phyloP scores from a whole-genome alignment of 2,329 filamentous ascomycete genomes.

The Aspergillus sojae region DNA sequence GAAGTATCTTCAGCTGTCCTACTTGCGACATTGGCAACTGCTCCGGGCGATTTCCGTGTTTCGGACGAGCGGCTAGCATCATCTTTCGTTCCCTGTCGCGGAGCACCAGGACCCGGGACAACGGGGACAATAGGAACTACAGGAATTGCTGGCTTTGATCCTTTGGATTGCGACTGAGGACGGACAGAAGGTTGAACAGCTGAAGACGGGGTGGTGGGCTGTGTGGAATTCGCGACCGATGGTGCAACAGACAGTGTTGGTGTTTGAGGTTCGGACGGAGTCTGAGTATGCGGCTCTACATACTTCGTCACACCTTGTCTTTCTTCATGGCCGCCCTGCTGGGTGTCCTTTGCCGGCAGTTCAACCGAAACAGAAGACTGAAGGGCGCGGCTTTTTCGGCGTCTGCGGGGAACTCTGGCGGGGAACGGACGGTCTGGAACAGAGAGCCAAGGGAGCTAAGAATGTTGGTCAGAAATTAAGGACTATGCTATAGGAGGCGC shows the following conservation, averaged over 20 bases:
- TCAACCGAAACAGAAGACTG: slow-evolving; percentile 45
- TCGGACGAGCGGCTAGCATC: slow-evolving; percentile 36
- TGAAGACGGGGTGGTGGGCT: slow-evolving; percentile 60
- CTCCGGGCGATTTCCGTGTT: slow-evolving; percentile 34
- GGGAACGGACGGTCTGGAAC: slow-evolving; percentile 59
- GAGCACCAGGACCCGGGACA: slow-evolving; percentile 40
- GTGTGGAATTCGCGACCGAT: slow-evolving; percentile 59
- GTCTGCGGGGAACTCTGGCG: slow-evolving; percentile 50
- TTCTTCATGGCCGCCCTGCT: slow-evolving; percentile 26
- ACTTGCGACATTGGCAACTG: slow-evolving; percentile 6
- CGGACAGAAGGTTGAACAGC: slow-evolving; percentile 39
- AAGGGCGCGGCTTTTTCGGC: slow-evolving; percentile 44
- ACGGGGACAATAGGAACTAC: slow-evolving; percentile 55
- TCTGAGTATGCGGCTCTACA: slow-evolving; percentile 21
- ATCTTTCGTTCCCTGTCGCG: slow-evolving; percentile 41
- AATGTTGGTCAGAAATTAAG: slow-evolving; percentile 15
- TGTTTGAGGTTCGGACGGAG: slow-evolving; percentile 54
- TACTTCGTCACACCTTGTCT: slow-evolving; percentile 24
- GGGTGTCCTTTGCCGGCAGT: slow-evolving; percentile 52
- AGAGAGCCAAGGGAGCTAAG: slow-evolving; percentile 63
- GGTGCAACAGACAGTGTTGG: slow-evolving; percentile 61
- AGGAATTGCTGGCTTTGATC: slow-evolving; percentile 39
- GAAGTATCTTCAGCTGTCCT: slow-evolving; percentile 12
- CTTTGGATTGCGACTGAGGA: slow-evolving; percentile 37
- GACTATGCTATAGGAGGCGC: neutral